Evolutionary conservation across 331 rosid species (phyloP).

Genomic region (Dryas integrifolia): DNA sequence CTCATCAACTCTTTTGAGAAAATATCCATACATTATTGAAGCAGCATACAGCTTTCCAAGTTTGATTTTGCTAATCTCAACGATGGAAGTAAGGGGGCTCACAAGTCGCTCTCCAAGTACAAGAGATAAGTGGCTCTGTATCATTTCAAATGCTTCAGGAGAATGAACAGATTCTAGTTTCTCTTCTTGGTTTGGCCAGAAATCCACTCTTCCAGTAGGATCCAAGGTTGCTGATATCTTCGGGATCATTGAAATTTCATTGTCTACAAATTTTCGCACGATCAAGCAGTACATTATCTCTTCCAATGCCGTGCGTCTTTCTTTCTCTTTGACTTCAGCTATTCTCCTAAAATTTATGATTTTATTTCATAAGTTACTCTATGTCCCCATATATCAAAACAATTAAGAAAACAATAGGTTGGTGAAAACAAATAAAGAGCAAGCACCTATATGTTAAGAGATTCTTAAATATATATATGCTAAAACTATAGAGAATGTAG

Average conservation of each 20-base stretch:
- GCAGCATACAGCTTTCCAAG: slow-evolving; percentile 96
- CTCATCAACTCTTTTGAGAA: slow-evolving; percentile 86
- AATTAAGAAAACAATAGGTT: slow-evolving; percentile 23
- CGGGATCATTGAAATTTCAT: slow-evolving; percentile 71
- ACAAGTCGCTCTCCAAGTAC: slow-evolving; percentile 71
- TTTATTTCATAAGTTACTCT: slow-evolving; percentile 24
- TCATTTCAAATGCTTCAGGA: slow-evolving; percentile 87
- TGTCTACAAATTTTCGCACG: slow-evolving; percentile 63
- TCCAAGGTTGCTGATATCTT: slow-evolving; percentile 60
- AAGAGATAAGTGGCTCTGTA: slow-evolving; percentile 75
- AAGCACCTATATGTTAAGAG: not conserved
- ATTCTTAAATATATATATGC: not conserved
- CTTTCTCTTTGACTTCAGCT: slow-evolving; percentile 80
- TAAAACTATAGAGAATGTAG: not conserved
- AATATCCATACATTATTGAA: slow-evolving; percentile 95
- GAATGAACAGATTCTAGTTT: slow-evolving; percentile 87
- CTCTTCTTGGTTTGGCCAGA: slow-evolving; percentile 90
- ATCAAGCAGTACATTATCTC: slow-evolving; percentile 84
- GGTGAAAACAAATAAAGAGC: not conserved
- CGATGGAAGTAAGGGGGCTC: slow-evolving; percentile 67
- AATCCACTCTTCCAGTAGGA: slow-evolving; percentile 70
- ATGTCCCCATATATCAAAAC: slow-evolving; percentile 11
- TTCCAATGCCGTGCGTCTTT: slow-evolving; percentile 57
- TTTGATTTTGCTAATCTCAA: slow-evolving; percentile 86
- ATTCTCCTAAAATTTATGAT: slow-evolving; percentile 66